Evolutionary conservation across 768 basidiomycete genomes (phyloP), one percentile per base, ranked within the genome.

Genomic region (Gyrodon lividus): DNA sequence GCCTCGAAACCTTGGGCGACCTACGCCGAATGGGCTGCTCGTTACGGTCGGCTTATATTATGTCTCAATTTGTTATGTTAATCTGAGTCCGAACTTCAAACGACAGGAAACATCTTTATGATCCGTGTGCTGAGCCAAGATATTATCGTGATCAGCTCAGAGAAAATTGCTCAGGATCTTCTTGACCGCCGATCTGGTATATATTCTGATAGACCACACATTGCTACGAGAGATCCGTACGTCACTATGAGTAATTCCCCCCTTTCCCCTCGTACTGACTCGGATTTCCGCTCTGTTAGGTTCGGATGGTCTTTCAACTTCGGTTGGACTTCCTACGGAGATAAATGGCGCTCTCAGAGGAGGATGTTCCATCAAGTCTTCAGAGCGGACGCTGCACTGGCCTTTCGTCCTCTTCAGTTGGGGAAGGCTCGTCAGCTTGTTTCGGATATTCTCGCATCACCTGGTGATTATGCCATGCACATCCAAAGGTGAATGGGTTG

Each of bases 161-260:
- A 55, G 22, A 57, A 59, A 40, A 31, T 65, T 35, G 65, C 67
- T n/a, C 54, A 51, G 22, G 68, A 67, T 0, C 55, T 70, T 6
- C 49, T 70, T 13, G 69, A 70, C 1, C 57, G 50, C 10, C 55
- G 68, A 13, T 66, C 64, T 0, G 20, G 28, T 20, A 55, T 62
- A 31, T 69, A 69, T 38, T 67, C 69, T 6, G 67, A 70, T 35
- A 61, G 60, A 26, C 52, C 62, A 7, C 26, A 50, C 17, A 13
- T 59, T 9, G 54, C 60, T 20, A 52, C 57, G 4, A 50, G 19
- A 28, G 57, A 54, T 22, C 51, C 49, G 63, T 64, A 12, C 12
- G 56, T 52, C 10, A 9, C 17, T 10, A 4, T n/a, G n/a, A 4
- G 16, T 26, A 28, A 12, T 20, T 20, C 6, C 12, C 13, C 12